Evolutionary conservation across 2,329 filamentous ascomycete genomes (phyloP).

Genomic region (Phialophora expanda): DNA sequence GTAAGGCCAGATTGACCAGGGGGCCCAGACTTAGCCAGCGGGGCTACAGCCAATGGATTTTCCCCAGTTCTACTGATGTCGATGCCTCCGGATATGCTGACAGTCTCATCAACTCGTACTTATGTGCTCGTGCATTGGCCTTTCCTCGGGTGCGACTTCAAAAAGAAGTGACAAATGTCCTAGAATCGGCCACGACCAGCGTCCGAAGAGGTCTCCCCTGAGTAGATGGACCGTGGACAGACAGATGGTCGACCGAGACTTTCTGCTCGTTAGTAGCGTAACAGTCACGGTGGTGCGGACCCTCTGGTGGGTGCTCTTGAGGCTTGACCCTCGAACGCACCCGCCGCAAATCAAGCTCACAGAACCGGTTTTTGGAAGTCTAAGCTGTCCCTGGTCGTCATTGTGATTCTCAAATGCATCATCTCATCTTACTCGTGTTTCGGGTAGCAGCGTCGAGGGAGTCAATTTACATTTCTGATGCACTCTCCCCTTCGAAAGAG

Average conservation of each 20-base stretch:
- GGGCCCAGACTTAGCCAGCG: background rate
- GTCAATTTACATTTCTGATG: background rate
- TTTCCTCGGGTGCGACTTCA: background rate
- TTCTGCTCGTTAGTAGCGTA: background rate
- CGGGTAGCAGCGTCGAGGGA: background rate
- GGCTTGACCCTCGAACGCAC: background rate
- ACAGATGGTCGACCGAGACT: background rate
- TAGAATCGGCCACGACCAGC: too few species aligned
- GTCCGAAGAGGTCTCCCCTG: background rate
- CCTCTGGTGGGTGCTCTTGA: background rate
- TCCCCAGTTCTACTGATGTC: background rate
- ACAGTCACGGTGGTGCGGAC: background rate
- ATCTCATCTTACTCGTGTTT: background rate
- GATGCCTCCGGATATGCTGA: background rate
- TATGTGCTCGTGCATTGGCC: background rate
- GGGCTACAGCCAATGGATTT: background rate
- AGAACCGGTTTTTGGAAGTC: constrained; percentile 3
- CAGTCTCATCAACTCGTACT: background rate
- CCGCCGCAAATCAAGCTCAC: background rate
- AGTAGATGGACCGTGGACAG: background rate
- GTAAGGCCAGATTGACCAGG: background rate
- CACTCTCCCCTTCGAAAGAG: background rate
- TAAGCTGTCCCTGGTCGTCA: background rate
- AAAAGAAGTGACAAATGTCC: background rate
- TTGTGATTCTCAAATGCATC: background rate